These are phyloP conservation scores for Mycena chlorophos DNA, from an alignment of 768 basidiomycete genomes.

Conservation along the genomic window DNA sequence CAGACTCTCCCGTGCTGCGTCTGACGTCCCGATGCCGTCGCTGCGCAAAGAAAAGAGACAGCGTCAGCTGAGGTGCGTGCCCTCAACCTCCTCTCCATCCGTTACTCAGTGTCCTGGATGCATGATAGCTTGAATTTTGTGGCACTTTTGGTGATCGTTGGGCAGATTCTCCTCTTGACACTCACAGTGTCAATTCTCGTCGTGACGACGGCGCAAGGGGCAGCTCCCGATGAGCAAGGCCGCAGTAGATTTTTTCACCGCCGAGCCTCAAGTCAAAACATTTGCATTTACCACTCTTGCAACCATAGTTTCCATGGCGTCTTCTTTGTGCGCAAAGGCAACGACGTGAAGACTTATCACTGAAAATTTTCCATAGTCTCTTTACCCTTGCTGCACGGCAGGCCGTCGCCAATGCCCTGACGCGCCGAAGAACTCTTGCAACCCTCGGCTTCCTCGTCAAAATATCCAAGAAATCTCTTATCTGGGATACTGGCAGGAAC, in stretches of 20 bases:
- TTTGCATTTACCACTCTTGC: neutral
- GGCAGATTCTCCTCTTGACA: no score
- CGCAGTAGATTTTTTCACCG: neutral
- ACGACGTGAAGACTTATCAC: neutral
- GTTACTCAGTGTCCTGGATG: no score
- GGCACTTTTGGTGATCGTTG: no score
- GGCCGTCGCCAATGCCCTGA: neutral
- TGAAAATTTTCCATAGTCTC: neutral
- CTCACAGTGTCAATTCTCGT: no score
- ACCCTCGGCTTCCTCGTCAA: neutral
- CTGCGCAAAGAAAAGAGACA: no score
- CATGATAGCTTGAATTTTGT: no score
- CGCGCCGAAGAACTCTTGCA: neutral
- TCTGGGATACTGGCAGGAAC: neutral
- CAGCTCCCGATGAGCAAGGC: neutral
- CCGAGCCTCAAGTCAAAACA: neutral
- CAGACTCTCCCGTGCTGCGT: no score
- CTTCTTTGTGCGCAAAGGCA: neutral
- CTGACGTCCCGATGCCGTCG: no score
- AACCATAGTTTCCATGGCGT: neutral
- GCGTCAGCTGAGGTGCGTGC: no score
- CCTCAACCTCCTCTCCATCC: no score
- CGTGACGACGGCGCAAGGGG: no score
- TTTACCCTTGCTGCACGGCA: neutral
- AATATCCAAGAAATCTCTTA: neutral